Base-by-base conservation (phyloP, 2,329 filamentous ascomycete species). In the Exophiala mesophila region DNA sequence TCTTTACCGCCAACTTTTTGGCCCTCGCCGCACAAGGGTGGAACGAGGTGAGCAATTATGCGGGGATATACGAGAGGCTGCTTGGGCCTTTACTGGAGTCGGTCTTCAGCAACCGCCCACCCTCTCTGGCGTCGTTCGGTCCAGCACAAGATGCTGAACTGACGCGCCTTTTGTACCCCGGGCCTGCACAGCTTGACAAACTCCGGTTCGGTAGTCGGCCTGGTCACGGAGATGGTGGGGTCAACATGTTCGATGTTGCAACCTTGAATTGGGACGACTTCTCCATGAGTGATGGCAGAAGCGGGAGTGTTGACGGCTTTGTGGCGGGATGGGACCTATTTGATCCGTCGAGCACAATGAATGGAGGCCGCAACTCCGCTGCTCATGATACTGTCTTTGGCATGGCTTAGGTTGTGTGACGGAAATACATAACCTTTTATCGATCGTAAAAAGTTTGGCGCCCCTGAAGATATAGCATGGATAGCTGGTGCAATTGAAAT, bases 191-290 rank as follows among this genome's bases (percentile, higher is more conserved):
- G 36, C 40, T 57, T 7, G 55, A 57, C 20, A 54, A 57, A 36
- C 32, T 57, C 18, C 43, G 55, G 20, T 57, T 57, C 31, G 55
- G 55, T 13, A 52, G 45, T 24, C 41, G 48, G 7, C 41, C 36
- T 13, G 44, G 38, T n/a, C 37, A 50, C 53, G 67, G 65, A 6
- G 61, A 64, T 19, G 65, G 68, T 39, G 63, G 62, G 7, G 47
- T 67, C 9, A 47, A 56, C 3, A 58, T 54, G 2, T 47, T 60
- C 30, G 60, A 70, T 36, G 38, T 54, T 16, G 47, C 49, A 3
- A 44, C 46, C 4, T 35, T 57, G 28, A 57, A 55, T 30, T 55
- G 53, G 51, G 53, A 55, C 13, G 55, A 57, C 18, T 54, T 55
- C 20, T 50, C 50, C 21, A 48, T 55, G 7, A 54, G 55, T 30